Conservation (phyloP, 176 grass and related monocot species). For the Cenchrus americanus region DNA sequence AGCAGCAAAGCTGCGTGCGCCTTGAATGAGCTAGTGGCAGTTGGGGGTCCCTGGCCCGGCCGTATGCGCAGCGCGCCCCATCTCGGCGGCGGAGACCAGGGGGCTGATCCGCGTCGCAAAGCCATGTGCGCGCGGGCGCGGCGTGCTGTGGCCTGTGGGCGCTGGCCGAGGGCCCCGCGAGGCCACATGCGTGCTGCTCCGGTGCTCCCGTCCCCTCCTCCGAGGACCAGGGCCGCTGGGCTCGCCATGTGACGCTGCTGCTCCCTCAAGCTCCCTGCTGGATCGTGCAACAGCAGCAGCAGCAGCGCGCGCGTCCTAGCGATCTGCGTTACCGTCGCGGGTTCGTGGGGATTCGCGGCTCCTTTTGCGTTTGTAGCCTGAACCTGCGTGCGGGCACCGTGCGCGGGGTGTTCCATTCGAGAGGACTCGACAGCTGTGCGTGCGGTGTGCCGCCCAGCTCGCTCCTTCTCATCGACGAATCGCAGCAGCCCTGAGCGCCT, state of each 20-base stretch:
- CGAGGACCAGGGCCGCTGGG: background rate
- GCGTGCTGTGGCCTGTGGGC: background rate
- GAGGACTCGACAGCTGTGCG: background rate
- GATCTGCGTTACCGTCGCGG: background rate
- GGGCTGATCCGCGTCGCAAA: background rate
- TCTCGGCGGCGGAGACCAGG: background rate
- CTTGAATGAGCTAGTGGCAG: background rate
- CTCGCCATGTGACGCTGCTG: constrained; percentile 32
- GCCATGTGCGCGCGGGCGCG: background rate
- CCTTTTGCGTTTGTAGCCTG: constrained; percentile 27
- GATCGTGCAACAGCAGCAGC: background rate
- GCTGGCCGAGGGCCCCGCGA: constrained; percentile 11
- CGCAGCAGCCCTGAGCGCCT: too few species aligned
- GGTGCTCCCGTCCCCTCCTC: background rate
- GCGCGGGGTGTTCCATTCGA: background rate
- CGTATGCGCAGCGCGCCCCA: background rate
- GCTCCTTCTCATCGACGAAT: background rate
- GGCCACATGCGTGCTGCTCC: constrained; percentile 36
- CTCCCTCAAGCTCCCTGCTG: background rate
- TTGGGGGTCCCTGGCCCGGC: background rate
- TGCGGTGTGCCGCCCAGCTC: background rate
- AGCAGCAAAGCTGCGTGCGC: constrained; percentile 14
- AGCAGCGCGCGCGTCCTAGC: background rate
- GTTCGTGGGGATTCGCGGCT: constrained; percentile 8
- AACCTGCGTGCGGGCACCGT: background rate